Conservation (phyloP, 2,329 filamentous ascomycete species). For the Venturia carpophila region DNA sequence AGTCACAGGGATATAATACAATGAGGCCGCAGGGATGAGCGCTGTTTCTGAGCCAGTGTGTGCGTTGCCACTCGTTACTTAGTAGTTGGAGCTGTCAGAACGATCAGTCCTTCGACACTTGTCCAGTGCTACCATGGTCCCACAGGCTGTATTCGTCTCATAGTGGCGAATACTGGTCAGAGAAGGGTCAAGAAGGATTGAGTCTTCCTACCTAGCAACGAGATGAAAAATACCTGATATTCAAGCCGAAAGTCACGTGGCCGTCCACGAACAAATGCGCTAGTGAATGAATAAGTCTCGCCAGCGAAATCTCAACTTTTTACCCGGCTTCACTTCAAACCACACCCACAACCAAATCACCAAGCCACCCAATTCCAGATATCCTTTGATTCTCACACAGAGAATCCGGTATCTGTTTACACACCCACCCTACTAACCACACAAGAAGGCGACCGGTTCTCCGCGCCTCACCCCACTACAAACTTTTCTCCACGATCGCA, state of each 20-base stretch:
- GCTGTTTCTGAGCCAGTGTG: background rate
- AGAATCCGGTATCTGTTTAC: conserved; percentile 8
- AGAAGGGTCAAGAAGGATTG: background rate
- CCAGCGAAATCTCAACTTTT: background rate
- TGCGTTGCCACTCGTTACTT: no score
- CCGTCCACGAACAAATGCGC: background rate
- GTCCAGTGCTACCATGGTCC: no score
- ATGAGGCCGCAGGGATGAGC: background rate
- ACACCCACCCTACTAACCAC: background rate
- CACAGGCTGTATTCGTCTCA: no score
- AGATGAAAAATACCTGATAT: background rate
- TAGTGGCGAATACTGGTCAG: background rate
- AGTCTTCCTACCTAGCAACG: background rate
- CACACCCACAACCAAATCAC: background rate
- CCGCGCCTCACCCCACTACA: conserved; percentile 34
- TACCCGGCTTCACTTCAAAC: background rate
- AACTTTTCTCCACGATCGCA: conserved; percentile 51
- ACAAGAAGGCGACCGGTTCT: conserved; percentile 32
- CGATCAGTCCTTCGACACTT: no score
- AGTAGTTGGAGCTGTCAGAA: no score
- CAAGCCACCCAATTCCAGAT: conserved; percentile 1
- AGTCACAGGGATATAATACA: background rate
- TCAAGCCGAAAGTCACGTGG: background rate
- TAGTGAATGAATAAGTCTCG: background rate
- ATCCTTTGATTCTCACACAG: conserved; percentile 3